Conservation (phyloP, 768 basidiomycete genomes). For the Pleurotus djamor region DNA sequence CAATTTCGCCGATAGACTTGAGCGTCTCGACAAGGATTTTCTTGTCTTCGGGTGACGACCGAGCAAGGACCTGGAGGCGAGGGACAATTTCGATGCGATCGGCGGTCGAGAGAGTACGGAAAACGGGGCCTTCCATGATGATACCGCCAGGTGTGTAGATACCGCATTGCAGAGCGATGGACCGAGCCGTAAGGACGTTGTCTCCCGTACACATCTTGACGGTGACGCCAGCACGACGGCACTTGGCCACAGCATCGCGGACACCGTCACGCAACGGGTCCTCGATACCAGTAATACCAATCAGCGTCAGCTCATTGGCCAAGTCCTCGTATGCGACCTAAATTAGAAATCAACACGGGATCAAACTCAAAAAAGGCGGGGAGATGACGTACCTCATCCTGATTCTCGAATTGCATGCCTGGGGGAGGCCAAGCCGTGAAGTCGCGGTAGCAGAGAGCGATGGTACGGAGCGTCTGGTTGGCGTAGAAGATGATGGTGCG, state of each 20-base stretch:
- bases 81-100: conserved; percentile 86
- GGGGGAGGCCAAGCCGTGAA: conserved; percentile 83
- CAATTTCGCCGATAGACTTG: conserved; percentile 83
- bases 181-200: conserved; percentile 93
- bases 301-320: conserved; percentile 72
- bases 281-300: conserved; percentile 93
- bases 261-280: conserved; percentile 94
- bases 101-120: conserved; percentile 69
- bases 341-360: conserved; percentile 1
- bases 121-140: conserved; percentile 97
- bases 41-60: conserved; percentile 98
- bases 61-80: conserved; percentile 92
- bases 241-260: conserved; percentile 82
- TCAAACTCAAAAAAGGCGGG: neutral
- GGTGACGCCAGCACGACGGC: conserved; percentile 83
- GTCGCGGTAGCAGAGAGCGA: conserved; percentile 92
- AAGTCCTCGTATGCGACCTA: conserved; percentile 72
- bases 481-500: conserved; percentile 98
- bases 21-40: conserved; percentile 88
- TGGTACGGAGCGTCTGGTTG: conserved; percentile 92
- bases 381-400: conserved; percentile 48
- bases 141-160: conserved; percentile 93
- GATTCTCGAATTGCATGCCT: conserved; percentile 32
- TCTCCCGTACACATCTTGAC: conserved; percentile 99
- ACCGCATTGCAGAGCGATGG: conserved; percentile 94